These are phyloP conservation scores for Phialophora expanda DNA, from an alignment of 2,329 filamentous ascomycete genomes.

Conservation along the genomic window DNA sequence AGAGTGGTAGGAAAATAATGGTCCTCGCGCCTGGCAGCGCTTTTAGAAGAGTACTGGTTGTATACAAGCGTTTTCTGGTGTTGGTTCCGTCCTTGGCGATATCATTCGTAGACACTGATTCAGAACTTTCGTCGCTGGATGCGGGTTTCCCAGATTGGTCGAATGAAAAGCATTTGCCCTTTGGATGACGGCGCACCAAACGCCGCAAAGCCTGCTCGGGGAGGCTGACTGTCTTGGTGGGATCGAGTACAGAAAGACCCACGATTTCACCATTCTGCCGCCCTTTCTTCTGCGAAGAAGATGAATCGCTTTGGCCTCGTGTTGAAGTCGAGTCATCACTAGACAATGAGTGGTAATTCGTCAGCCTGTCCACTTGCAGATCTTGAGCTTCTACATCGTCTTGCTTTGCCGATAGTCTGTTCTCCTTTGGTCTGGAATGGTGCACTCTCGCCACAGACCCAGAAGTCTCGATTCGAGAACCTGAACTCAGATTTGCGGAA, in stretches of 20 bases:
- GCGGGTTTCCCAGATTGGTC: constrained; percentile 77
- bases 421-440: constrained; percentile 16
- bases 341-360: constrained; percentile 3
- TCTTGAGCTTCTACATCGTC: not conserved
- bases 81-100: not conserved
- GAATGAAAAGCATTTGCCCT: constrained; percentile 70
- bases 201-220: constrained; percentile 50
- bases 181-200: constrained; percentile 54
- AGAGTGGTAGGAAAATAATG: constrained; percentile 56
- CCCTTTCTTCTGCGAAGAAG: constrained; percentile 39
- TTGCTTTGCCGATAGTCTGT: not conserved
- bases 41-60: constrained; percentile 30
- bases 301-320: constrained; percentile 23
- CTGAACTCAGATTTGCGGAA: constrained; percentile 32
- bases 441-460: constrained; percentile 20
- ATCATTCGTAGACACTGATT: constrained; percentile 29
- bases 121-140: constrained; percentile 73
- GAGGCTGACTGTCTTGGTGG: constrained; percentile 39
- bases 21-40: constrained; percentile 34
- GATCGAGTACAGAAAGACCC: constrained; percentile 16
- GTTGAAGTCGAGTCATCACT: constrained; percentile 19
- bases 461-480: constrained; percentile 23
- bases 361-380: not conserved
- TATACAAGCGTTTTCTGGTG: constrained; percentile 16
- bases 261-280: constrained; percentile 33